These are phyloP conservation scores for Leishmania tropica DNA, from an alignment of 208 protist species.

Conservation along the genomic window DNA sequence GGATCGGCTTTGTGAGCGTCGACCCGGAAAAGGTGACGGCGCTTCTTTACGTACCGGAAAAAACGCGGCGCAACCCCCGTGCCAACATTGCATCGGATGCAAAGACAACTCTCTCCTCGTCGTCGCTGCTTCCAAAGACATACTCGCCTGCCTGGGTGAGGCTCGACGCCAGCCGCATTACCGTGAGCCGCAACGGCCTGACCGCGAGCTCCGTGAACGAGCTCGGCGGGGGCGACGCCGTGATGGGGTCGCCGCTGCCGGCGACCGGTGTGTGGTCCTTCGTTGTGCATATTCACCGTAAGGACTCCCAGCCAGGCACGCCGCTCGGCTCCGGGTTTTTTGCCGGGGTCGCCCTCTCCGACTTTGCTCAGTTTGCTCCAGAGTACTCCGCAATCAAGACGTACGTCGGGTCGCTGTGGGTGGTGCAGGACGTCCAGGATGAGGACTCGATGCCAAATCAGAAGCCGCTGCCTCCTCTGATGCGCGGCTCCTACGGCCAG, in stretches of 20 bases:
- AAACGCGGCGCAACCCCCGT: slow-evolving; percentile 29
- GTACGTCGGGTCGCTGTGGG: slow-evolving; percentile 58
- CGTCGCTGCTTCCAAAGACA: slow-evolving; percentile 18
- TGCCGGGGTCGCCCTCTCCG: slow-evolving; percentile 69
- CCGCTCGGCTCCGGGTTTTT: slow-evolving; percentile 88
- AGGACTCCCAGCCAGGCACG: slow-evolving; percentile 49
- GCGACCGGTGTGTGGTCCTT: slow-evolving; percentile 73
- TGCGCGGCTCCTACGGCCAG: slow-evolving; percentile 16
- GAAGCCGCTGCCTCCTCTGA: slow-evolving; percentile 55
- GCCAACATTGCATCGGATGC: slow-evolving; percentile 22
- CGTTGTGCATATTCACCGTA: slow-evolving; percentile 72
- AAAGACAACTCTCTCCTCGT: slow-evolving; percentile 13
- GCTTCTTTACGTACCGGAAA: slow-evolving; percentile 47
- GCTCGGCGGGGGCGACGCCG: slow-evolving; percentile 59
- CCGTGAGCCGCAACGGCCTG: slow-evolving; percentile 55
- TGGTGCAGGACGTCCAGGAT: slow-evolving; percentile 90
- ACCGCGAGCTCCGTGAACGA: slow-evolving; percentile 68
- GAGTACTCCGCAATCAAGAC: slow-evolving; percentile 67
- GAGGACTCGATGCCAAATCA: slow-evolving; percentile 83
- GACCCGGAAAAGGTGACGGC: slow-evolving; percentile 54
- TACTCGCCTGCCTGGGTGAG: slow-evolving; percentile 70
- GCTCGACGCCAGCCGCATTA: slow-evolving; percentile 57
- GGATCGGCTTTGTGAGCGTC: slow-evolving; percentile 61
- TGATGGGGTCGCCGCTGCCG: slow-evolving; percentile 76
- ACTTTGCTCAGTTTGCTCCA: slow-evolving; percentile 51